Evolutionary conservation across 805 yeast genomes (phyloP).

Genomic region (Wickerhamiella alocasiicola): DNA sequence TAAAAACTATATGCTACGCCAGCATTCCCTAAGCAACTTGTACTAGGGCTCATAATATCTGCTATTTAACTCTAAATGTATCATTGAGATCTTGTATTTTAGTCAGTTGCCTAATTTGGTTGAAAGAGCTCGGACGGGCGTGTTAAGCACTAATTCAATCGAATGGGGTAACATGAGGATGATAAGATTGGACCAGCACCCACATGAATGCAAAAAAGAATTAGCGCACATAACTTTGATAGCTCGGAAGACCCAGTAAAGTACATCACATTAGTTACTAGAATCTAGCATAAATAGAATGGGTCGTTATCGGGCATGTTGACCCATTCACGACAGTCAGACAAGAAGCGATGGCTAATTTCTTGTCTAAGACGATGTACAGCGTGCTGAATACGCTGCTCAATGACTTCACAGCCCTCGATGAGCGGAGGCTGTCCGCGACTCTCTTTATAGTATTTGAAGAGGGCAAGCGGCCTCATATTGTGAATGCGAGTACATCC

Average conservation of each 20-base stretch:
- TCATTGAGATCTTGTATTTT: too few species aligned
- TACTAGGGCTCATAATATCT: background rate
- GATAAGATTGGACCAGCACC: too few species aligned
- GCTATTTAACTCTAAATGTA: too few species aligned
- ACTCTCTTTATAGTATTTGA: conserved; percentile 34
- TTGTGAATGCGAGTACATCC: conserved; percentile 45
- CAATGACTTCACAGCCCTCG: conserved; percentile 67
- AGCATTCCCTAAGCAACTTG: conserved; percentile 62
- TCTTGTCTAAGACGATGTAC: conserved; percentile 46
- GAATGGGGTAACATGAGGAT: too few species aligned
- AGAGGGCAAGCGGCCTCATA: conserved; percentile 53
- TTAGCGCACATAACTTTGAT: too few species aligned
- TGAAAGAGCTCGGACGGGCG: too few species aligned
- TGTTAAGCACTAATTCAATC: too few species aligned
- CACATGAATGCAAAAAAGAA: too few species aligned
- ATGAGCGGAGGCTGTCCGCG: conserved; percentile 42
- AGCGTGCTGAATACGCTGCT: conserved; percentile 44
- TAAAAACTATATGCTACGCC: too few species aligned
- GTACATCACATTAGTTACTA: background rate
- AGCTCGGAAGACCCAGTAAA: background rate
- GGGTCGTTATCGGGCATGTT: conserved; percentile 17
- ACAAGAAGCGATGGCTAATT: conserved; percentile 43
- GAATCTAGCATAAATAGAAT: background rate
- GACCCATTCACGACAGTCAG: conserved; percentile 46
- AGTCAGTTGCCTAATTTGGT: too few species aligned